A percentile compares a stretch with the other conserved stretches of the same genome.
Conservation (phyloP, 257 asterid species). For the Nemophila menziesii region DNA sequence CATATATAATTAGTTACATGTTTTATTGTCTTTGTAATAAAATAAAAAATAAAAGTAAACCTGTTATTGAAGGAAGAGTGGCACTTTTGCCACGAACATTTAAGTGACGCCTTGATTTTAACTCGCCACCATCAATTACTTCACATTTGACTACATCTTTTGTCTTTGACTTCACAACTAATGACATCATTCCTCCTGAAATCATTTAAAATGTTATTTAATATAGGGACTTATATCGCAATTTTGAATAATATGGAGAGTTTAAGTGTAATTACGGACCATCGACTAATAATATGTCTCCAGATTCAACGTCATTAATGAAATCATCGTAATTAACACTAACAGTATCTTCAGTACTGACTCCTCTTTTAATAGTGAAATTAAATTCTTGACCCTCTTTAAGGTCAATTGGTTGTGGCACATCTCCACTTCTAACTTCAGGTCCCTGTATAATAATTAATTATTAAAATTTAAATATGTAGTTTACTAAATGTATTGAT, state of each 20-base stretch:
- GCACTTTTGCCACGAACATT: conserved; percentile 99
- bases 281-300: conserved; percentile 80
- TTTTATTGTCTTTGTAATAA: conserved; percentile 9
- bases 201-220: not conserved
- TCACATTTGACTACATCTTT: conserved; percentile 55
- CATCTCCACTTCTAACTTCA: conserved; percentile 98
- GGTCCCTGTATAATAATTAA: conserved; percentile 60
- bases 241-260: too few species aligned
- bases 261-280: too few species aligned
- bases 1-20: not conserved
- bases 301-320: conserved; percentile 75
- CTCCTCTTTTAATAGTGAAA: conserved; percentile 80
- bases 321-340: conserved; percentile 96
- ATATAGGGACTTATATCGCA: too few species aligned
- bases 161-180: conserved; percentile 76
- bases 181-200: conserved; percentile 96
- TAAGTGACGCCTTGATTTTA: conserved; percentile 87
- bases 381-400: conserved; percentile 92
- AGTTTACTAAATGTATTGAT: not conserved
- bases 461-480: not conserved
- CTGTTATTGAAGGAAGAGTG: conserved; percentile 93
- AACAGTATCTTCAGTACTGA: conserved; percentile 74
- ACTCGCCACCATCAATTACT: conserved; percentile 93
- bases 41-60: conserved; percentile 21
- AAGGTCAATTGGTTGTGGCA: conserved; percentile 65